A percentile compares a stretch with the other conserved stretches of the same genome.
phyloP scores from a whole-genome alignment of 2,329 filamentous ascomycete genomes.

The Beauveria asiatica region DNA sequence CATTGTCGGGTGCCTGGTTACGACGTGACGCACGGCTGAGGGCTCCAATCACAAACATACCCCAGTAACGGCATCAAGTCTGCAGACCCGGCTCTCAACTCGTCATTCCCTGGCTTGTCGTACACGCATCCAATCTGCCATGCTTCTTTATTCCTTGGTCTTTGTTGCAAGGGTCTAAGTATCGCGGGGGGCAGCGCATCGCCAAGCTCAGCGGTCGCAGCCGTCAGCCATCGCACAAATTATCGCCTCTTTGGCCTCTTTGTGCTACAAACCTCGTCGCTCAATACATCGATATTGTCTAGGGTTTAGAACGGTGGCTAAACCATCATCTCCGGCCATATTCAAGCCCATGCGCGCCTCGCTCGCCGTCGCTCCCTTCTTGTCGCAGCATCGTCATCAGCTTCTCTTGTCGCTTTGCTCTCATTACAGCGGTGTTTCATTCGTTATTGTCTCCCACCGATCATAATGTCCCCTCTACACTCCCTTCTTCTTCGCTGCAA shows the following conservation, averaged over 20 bases:
- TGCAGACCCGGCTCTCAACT: background rate
- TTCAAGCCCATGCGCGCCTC: background rate
- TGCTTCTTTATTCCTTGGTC: background rate
- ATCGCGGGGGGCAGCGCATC: background rate
- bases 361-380: background rate
- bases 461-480: background rate
- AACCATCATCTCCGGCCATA: background rate
- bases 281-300: slow-evolving; percentile 4
- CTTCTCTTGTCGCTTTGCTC: background rate
- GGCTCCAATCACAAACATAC: slow-evolving; percentile 7
- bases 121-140: background rate
- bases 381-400: background rate
- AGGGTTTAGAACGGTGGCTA: background rate
- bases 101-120: background rate
- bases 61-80: slow-evolving; percentile 2
- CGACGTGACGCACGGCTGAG: slow-evolving; percentile 6
- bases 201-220: background rate
- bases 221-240: slow-evolving; percentile 4
- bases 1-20: background rate
- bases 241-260: slow-evolving; percentile 9
- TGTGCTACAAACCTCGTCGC: slow-evolving; percentile 3
- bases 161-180: background rate
- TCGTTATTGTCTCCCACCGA: background rate
- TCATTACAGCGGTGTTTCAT: background rate
- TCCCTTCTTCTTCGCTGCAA: slow-evolving; percentile 3